Percentiles rank a stretch among this genome's conserved stretches.
Evolutionary conservation across 352 stramenopile genomes (phyloP).

Genomic region (Nothophytophthora sp.): DNA sequence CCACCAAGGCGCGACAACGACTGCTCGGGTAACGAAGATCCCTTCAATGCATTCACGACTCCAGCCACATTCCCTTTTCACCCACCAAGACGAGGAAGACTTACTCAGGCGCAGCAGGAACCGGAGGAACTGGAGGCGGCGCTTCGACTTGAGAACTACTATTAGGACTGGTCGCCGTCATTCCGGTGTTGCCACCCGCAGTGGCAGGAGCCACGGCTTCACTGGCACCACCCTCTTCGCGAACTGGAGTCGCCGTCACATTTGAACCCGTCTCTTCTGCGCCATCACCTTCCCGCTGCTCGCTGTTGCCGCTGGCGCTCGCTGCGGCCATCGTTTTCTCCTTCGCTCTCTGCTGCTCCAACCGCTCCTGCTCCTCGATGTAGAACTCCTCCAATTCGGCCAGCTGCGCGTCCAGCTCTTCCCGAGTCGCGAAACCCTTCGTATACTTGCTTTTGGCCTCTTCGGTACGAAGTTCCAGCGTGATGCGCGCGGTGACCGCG

Average conservation of each 20-base stretch:
- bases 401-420: constrained; percentile 47
- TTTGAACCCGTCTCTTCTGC: not conserved
- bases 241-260: constrained; percentile 3
- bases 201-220: too few relatives aligned
- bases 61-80: too few relatives aligned
- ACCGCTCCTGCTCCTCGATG: constrained; percentile 31
- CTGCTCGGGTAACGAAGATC: too few relatives aligned
- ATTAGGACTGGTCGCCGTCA: not conserved
- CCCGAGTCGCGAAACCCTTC: constrained; percentile 53
- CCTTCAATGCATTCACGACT: too few relatives aligned
- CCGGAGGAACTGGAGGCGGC: not conserved
- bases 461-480: constrained; percentile 44
- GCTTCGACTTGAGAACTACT: not conserved
- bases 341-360: constrained; percentile 28
- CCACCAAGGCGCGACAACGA: too few relatives aligned
- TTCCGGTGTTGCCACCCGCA: not conserved
- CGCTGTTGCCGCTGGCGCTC: not conserved
- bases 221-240: not conserved
- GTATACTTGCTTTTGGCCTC: constrained; percentile 47
- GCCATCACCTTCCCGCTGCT: not conserved
- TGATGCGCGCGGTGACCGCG: constrained; percentile 52
- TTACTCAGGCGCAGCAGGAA: not conserved
- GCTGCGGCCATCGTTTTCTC: constrained; percentile 21
- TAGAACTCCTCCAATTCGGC: constrained; percentile 33
- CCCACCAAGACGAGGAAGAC: too few relatives aligned